Evolutionary conservation across 176 grass and related monocot genomes (phyloP).

Genomic region (Aegilops umbellulata): DNA sequence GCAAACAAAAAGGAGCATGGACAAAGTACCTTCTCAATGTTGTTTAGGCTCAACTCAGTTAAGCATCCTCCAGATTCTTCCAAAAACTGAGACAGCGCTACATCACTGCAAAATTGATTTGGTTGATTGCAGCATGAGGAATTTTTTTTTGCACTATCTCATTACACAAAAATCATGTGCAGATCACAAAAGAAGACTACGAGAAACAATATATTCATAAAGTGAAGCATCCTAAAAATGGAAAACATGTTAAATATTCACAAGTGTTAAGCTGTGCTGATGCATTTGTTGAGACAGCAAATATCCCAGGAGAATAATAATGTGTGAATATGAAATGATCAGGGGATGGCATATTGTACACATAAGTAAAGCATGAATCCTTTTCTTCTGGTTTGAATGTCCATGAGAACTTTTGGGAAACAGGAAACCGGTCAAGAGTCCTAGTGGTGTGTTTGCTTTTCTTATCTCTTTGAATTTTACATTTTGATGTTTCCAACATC

Average conservation of each 20-base stretch:
- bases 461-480: constrained; percentile 15
- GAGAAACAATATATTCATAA: not conserved
- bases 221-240: not conserved
- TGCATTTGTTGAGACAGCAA: not conserved
- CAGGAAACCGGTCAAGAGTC: not conserved
- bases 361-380: not conserved
- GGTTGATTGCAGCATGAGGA: not conserved
- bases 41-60: constrained; percentile 78
- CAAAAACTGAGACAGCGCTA: constrained; percentile 73
- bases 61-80: constrained; percentile 78
- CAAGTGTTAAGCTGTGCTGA: not conserved
- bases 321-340: not conserved
- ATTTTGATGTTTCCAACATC: not conserved
- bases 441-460: not conserved
- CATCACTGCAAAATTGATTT: constrained; percentile 58
- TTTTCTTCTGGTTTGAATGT: constrained; percentile 4
- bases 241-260: not conserved
- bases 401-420: constrained; percentile 6
- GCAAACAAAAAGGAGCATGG: constrained; percentile 7
- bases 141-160: not conserved
- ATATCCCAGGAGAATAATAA: not conserved
- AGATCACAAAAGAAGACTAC: constrained; percentile 1
- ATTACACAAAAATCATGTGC: constrained; percentile 19
- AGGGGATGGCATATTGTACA: not conserved
- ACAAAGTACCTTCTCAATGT: constrained; percentile 64